Conservation (phyloP, 2,329 filamentous ascomycete species). For the Trichophyton rubrum region DNA sequence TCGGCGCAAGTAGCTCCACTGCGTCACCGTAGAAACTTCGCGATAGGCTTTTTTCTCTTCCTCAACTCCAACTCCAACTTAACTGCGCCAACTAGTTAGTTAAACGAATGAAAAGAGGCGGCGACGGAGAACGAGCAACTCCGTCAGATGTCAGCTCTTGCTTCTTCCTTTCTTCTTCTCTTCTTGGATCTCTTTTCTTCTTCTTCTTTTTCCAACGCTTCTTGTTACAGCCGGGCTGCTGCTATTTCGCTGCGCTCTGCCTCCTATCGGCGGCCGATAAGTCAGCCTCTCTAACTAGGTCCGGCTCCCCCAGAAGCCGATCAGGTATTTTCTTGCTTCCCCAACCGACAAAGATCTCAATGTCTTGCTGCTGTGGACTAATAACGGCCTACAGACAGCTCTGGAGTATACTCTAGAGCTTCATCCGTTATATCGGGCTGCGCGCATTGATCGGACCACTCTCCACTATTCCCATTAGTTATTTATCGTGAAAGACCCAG, state of each 20-base stretch:
- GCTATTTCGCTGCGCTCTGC: neutral
- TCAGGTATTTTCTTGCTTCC: neutral
- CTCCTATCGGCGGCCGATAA: neutral
- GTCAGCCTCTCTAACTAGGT: neutral
- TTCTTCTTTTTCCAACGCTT: neutral
- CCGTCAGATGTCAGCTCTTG: neutral
- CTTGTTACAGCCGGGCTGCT: neutral
- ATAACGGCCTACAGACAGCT: neutral
- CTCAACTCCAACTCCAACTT: too few relatives aligned
- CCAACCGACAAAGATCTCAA: neutral
- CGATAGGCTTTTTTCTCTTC: neutral
- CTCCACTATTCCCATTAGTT: neutral
- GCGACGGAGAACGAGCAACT: neutral
- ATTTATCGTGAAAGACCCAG: neutral
- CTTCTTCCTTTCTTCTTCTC: neutral
- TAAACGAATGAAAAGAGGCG: neutral
- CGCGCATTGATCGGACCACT: neutral
- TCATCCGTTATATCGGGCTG: neutral
- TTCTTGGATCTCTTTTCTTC: neutral
- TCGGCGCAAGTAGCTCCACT: neutral
- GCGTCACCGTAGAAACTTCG: conserved; percentile 2
- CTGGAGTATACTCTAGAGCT: neutral
- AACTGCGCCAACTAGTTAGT: too few relatives aligned
- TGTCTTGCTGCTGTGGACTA: neutral
- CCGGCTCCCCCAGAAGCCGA: neutral